These are phyloP conservation scores for Talaromyces adpressus DNA, from an alignment of 495 filamentous ascomycete genomes.

Conservation along the genomic window DNA sequence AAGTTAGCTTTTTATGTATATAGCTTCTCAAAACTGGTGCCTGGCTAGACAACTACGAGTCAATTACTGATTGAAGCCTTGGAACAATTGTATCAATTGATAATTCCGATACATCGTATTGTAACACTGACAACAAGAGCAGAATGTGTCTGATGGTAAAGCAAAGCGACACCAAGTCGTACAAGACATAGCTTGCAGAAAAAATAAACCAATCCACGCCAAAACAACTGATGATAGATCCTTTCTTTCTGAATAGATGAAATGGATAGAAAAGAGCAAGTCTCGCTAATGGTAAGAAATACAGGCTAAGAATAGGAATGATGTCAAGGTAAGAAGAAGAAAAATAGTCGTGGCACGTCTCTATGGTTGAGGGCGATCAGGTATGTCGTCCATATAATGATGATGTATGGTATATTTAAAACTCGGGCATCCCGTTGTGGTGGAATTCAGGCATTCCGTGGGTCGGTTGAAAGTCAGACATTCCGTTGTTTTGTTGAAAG, in stretches of 20 bases:
- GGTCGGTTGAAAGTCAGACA: background rate
- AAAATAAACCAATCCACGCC: background rate
- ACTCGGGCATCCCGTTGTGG: slow-evolving; percentile 2
- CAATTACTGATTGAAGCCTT: background rate
- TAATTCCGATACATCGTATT: background rate
- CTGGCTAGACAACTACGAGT: background rate
- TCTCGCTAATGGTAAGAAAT: slow-evolving; percentile 7
- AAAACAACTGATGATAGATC: background rate
- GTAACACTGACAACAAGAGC: background rate
- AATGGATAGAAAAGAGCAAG: background rate
- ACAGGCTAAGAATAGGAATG: slow-evolving; percentile 5
- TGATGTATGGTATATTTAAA: background rate
- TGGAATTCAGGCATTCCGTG: slow-evolving; percentile 1
- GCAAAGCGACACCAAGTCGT: background rate
- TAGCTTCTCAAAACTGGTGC: background rate
- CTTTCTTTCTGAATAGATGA: slow-evolving; percentile 1
- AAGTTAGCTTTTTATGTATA: background rate
- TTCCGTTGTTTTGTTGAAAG: background rate
- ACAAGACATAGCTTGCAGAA: background rate
- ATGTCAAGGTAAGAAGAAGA: background rate
- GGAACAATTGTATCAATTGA: background rate
- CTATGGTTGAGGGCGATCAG: background rate
- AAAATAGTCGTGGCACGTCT: slow-evolving; percentile 2
- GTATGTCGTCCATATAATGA: slow-evolving; percentile 2
- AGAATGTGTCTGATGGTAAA: background rate